Conservation (phyloP, 192 early-diverging fungal genomes). For the Coemansia sp. region DNA sequence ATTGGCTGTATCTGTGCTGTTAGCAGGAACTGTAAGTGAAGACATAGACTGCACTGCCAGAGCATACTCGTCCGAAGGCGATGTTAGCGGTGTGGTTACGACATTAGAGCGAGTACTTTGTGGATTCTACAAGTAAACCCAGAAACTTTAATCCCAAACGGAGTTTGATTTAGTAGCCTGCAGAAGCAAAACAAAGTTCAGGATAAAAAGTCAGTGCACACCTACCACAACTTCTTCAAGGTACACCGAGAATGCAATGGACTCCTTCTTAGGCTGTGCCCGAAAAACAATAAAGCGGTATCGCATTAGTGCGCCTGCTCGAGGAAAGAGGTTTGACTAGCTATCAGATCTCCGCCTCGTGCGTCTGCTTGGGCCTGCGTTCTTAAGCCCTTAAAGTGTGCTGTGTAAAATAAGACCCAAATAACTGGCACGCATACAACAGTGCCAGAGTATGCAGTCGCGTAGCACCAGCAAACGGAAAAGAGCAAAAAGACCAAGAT, state of each 20-base stretch:
- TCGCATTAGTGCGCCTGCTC: constrained; percentile 27
- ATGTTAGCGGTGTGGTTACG: constrained; percentile 6
- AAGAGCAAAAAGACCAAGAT: not conserved
- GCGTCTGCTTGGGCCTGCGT: not conserved
- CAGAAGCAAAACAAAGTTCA: not conserved
- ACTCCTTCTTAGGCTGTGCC: constrained; percentile 43
- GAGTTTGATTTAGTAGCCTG: constrained; percentile 5
- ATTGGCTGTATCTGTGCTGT: not conserved
- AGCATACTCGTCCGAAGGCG: constrained; percentile 29
- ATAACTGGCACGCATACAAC: not conserved
- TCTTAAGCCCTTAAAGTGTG: not conserved
- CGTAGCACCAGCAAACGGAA: not conserved
- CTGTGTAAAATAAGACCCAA: not conserved
- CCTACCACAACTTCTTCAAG: constrained; percentile 30
- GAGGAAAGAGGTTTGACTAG: not conserved
- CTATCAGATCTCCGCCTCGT: not conserved
- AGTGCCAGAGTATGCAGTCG: too few relatives aligned
- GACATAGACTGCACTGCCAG: constrained; percentile 10
- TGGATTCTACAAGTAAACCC: constrained; percentile 8
- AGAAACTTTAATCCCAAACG: not conserved
- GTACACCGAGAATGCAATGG: constrained; percentile 44
- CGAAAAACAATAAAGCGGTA: constrained; percentile 54
- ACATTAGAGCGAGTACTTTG: not conserved
- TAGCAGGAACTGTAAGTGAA: constrained; percentile 8
- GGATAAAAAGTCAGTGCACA: not conserved